Conservation (phyloP, 306 rosid species). For the Vigna unguiculata region DNA sequence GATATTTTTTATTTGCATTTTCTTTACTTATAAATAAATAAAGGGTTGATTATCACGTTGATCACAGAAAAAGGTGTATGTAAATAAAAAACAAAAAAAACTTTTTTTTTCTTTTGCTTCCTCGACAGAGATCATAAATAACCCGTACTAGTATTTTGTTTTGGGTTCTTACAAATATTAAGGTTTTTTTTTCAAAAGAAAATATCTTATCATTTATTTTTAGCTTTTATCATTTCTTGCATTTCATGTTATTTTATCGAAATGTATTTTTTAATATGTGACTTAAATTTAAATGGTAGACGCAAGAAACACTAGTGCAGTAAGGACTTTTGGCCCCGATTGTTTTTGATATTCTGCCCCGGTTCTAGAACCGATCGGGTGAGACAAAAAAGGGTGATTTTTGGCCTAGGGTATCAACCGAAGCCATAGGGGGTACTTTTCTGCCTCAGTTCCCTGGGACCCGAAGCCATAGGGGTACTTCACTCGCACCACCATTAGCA, state of each 20-base stretch:
- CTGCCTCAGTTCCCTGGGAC: too few species aligned
- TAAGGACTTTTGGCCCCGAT: too few species aligned
- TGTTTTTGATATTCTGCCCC: too few species aligned
- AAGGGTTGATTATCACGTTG: neutral
- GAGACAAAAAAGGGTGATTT: too few species aligned
- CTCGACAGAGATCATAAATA: neutral
- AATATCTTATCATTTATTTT: neutral
- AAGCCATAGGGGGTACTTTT: too few species aligned
- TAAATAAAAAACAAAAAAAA: neutral
- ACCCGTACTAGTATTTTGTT: neutral
- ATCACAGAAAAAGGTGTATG: neutral
- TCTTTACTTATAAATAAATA: neutral
- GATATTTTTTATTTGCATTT: neutral
- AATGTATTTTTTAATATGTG: neutral
- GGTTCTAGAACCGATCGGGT: too few species aligned
- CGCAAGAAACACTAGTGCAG: too few species aligned
- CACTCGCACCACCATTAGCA: too few species aligned
- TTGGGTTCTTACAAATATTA: neutral
- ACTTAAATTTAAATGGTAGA: too few species aligned
- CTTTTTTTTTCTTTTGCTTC: neutral
- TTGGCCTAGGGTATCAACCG: too few species aligned
- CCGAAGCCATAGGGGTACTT: too few species aligned
- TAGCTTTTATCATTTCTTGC: neutral
- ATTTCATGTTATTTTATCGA: neutral
- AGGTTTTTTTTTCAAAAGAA: neutral